phyloP scores from a whole-genome alignment of 2,329 filamentous ascomycete species.

The Neonectria faginata region DNA sequence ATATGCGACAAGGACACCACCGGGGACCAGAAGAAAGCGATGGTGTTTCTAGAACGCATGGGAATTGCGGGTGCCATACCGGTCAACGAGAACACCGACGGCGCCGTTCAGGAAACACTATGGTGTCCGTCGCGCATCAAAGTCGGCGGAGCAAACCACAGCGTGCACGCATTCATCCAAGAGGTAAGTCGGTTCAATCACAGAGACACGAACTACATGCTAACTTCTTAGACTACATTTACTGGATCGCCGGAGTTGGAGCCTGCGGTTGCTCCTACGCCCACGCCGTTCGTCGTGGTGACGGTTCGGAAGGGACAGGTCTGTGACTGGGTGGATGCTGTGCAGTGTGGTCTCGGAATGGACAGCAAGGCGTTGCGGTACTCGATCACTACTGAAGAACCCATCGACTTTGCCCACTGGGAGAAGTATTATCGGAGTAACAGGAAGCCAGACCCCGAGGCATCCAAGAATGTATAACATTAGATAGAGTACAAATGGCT shows the following conservation, averaged over 20 bases:
- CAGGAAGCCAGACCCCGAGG: background rate
- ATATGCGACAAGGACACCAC: slow-evolving; percentile 17
- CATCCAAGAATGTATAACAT: slow-evolving; percentile 8
- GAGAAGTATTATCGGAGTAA: slow-evolving; percentile 16
- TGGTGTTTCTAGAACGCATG: slow-evolving; percentile 23
- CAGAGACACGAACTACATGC: background rate
- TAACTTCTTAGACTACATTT: slow-evolving; percentile 20
- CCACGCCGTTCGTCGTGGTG: slow-evolving; percentile 25
- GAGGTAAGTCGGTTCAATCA: slow-evolving; percentile 1
- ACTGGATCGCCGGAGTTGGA: slow-evolving; percentile 22
- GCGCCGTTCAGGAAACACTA: slow-evolving; percentile 8
- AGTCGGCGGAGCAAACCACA: slow-evolving; percentile 13
- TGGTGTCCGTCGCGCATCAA: slow-evolving; percentile 28
- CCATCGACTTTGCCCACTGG: slow-evolving; percentile 11
- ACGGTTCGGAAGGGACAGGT: slow-evolving; percentile 24
- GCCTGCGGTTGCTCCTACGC: slow-evolving; percentile 15
- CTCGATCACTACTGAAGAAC: slow-evolving; percentile 6
- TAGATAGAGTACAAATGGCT: background rate
- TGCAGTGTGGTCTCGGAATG: slow-evolving; percentile 23
- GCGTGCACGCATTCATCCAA: slow-evolving; percentile 26
- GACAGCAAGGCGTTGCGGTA: slow-evolving; percentile 18
- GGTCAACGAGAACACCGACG: slow-evolving; percentile 10
- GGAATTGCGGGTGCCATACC: slow-evolving; percentile 20
- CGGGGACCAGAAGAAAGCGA: slow-evolving; percentile 16
- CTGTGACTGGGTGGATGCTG: slow-evolving; percentile 24